Percentiles rank a stretch among this genome's conserved stretches.
Conservation (phyloP, 73 alveolate genomes). For the Uronychia binucleata region DNA sequence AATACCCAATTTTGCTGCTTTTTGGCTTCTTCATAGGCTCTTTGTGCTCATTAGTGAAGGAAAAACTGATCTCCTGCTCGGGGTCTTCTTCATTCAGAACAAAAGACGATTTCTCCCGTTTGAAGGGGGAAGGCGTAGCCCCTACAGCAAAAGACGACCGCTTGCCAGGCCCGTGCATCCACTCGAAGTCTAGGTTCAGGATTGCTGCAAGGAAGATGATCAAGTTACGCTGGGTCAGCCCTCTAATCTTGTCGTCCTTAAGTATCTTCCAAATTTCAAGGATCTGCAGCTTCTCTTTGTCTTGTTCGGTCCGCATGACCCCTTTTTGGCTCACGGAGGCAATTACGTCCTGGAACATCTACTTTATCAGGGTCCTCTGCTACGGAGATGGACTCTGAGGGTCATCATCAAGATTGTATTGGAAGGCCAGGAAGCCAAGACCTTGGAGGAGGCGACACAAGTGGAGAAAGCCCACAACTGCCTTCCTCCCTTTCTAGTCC, state of each 20-base stretch:
- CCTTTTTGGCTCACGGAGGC: background rate
- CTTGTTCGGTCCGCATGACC: background rate
- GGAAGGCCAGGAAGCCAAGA: background rate
- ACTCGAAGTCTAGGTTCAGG: background rate
- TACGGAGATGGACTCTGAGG: background rate
- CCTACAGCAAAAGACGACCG: too few species aligned
- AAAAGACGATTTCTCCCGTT: background rate
- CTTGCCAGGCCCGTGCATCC: background rate
- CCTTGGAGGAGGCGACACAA: background rate
- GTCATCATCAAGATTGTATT: background rate
- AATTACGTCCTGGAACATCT: background rate
- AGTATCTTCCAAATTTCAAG: background rate
- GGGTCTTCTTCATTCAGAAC: background rate
- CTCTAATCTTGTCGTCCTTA: background rate
- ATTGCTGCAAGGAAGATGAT: background rate
- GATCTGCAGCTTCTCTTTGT: background rate
- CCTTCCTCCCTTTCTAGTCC: background rate
- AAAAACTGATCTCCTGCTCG: background rate
- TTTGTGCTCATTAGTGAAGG: background rate
- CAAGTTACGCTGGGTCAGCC: background rate
- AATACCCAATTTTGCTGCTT: background rate
- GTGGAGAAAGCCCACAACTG: background rate
- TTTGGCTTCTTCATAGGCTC: background rate
- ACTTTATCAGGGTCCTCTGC: background rate
- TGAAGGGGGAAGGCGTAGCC: background rate